Evolutionary conservation across 805 yeast species (phyloP), one percentile per base, ranked within the genome.

Genomic region (Middelhovenomyces tepae): DNA sequence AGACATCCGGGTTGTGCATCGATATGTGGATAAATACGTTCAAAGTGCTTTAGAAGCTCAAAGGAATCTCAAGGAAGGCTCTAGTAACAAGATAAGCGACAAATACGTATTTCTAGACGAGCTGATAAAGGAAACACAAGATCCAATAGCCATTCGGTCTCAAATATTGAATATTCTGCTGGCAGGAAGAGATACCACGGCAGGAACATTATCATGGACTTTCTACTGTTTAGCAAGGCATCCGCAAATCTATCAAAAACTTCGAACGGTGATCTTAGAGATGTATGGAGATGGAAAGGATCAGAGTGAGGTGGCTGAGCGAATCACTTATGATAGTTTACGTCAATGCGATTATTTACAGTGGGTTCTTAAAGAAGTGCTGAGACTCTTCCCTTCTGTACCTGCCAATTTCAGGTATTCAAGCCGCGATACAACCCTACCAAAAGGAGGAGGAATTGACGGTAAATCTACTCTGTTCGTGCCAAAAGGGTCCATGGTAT

Each of bases 171-270:
- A 62, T 43, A 60, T 66, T 35, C 51, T 66, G 37, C 42, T 65
- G 18, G 71, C 71, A 8, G 70, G 69, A 9, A 53, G 71, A 41
- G 71, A 66, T 42, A 66, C 71, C 27, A 66, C 71, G 15, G 71
- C 71, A n/a, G 58, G 63, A 8, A 50, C 63, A 26, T 54, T 66
- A 36, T 59, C 67, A 10, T 64, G 36, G 15, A 20, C 29, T 26
- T 16, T 26, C 37, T 62, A 48, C 39, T 70, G 64, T 44, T 50
- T 66, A 32, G 60, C 69, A 5, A 51, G 63, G 41, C 48, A 64
- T 39, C 68, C 67, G 5, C 48, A 47, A 1, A 45, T 60, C 5
- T 64, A 59, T 51, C 37, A 44, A 9, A 55, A 53, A 36, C 51
- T 67, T 37, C 56, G 62, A 28, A 47, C 45, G 17, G 51, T 42